phyloP scores from a whole-genome alignment of 805 yeast genomes.

The Yarrowia sp. region DNA sequence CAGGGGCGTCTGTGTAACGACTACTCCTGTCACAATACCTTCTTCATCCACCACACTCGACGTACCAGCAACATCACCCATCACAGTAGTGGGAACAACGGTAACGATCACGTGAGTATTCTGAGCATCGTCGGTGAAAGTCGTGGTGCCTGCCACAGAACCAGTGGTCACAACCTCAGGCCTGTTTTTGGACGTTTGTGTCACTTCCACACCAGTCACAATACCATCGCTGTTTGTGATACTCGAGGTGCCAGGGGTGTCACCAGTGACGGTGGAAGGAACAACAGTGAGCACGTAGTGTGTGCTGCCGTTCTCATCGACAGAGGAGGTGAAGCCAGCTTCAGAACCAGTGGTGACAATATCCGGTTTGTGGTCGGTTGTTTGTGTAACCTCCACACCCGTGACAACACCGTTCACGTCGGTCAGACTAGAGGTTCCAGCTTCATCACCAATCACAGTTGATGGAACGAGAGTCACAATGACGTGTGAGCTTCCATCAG shows the following conservation, averaged over 20 bases:
- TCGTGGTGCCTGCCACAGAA: background rate
- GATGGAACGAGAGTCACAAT: background rate
- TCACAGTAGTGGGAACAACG: background rate
- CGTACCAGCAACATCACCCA: background rate
- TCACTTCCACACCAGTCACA: background rate
- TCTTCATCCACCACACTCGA: background rate
- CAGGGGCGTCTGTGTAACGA: background rate
- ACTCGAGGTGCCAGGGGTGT: background rate
- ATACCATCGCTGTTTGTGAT: background rate
- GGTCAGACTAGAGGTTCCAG: background rate
- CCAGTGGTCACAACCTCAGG: slow-evolving; percentile 1
- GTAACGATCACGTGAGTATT: background rate
- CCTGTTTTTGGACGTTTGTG: background rate
- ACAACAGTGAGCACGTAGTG: background rate
- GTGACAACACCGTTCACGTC: background rate
- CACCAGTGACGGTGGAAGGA: background rate
- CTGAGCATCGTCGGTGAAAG: background rate
- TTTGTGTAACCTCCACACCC: background rate
- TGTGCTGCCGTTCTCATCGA: background rate
- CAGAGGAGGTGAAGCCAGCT: background rate
- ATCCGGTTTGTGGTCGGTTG: no score
- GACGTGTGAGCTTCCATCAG: background rate
- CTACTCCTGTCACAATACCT: background rate
- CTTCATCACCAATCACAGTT: background rate
- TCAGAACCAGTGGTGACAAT: background rate